Conservation (phyloP, 148 eudicot genomes). For the Vaccinium darrowii region DNA sequence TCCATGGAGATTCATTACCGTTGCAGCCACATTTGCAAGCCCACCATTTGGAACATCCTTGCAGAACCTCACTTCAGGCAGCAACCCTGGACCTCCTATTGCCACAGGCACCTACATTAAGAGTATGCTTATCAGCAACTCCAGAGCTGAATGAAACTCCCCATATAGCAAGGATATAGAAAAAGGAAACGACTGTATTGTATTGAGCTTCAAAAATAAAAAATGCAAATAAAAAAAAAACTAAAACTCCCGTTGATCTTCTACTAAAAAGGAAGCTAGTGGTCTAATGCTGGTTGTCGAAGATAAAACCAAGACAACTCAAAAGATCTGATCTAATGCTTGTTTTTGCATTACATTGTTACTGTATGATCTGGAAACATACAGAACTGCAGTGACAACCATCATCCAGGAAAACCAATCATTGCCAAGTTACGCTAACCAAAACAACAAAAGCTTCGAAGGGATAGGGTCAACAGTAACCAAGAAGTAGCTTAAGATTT, state of each 20-base stretch:
- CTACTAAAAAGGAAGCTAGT: not conserved
- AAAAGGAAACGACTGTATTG: not conserved
- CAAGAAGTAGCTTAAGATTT: not conserved
- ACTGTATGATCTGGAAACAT: not conserved
- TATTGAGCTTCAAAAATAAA: not conserved
- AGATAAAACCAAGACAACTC: not conserved
- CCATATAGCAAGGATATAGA: not conserved
- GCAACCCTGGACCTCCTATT: constrained; percentile 88
- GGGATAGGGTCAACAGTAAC: not conserved
- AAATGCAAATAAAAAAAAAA: not conserved
- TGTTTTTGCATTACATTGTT: too few relatives aligned
- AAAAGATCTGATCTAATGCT: not conserved
- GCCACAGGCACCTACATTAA: constrained; percentile 74
- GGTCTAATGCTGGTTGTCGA: not conserved
- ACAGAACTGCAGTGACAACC: not conserved
- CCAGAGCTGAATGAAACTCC: not conserved
- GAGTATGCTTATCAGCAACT: not conserved
- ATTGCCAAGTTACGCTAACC: not conserved
- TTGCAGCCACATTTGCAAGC: constrained; percentile 92
- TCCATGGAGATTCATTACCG: constrained; percentile 88
- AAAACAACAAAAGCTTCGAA: not conserved
- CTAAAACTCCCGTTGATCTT: not conserved
- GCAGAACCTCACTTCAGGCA: constrained; percentile 76
- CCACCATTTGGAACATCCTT: constrained; percentile 71
- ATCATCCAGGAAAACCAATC: not conserved